Conservation (phyloP, 176 grass and related monocot species). For the Dactylis glomerata region DNA sequence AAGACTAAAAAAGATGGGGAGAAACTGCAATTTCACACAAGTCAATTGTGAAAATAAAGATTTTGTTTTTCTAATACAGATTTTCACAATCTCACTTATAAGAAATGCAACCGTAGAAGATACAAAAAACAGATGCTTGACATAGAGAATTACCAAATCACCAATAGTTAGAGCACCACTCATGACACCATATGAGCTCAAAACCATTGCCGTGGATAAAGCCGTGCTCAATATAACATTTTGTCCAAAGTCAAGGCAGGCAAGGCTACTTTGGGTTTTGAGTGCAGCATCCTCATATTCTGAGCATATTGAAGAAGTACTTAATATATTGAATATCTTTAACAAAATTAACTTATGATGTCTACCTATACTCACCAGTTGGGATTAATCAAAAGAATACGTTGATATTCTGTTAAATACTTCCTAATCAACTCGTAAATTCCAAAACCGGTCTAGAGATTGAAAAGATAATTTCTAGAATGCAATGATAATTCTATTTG, state of each 20-base stretch:
- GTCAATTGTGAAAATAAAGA: constrained; percentile 13
- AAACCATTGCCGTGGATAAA: constrained; percentile 93
- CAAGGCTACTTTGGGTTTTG: constrained; percentile 95
- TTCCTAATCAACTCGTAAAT: neutral
- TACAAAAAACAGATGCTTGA: neutral
- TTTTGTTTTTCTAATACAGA: neutral
- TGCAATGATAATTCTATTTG: neutral
- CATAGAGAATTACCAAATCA: constrained; percentile 80
- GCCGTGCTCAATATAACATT: constrained; percentile 90
- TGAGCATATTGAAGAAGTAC: constrained; percentile 30
- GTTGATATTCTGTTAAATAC: neutral
- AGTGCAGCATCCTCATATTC: constrained; percentile 90
- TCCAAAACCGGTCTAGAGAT: neutral
- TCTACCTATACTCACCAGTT: neutral
- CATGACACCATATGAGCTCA: constrained; percentile 95
- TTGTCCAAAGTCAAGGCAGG: constrained; percentile 91
- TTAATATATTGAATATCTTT: constrained; percentile 37
- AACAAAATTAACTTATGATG: constrained; percentile 12
- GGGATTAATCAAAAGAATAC: neutral
- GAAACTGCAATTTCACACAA: neutral
- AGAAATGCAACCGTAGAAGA: neutral
- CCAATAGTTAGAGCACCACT: constrained; percentile 92
- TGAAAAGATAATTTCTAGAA: neutral
- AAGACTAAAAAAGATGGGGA: neutral
- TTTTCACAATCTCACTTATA: neutral